phyloP scores from a whole-genome alignment of 192 early-diverging fungal species.

The Coemansia sp. region DNA sequence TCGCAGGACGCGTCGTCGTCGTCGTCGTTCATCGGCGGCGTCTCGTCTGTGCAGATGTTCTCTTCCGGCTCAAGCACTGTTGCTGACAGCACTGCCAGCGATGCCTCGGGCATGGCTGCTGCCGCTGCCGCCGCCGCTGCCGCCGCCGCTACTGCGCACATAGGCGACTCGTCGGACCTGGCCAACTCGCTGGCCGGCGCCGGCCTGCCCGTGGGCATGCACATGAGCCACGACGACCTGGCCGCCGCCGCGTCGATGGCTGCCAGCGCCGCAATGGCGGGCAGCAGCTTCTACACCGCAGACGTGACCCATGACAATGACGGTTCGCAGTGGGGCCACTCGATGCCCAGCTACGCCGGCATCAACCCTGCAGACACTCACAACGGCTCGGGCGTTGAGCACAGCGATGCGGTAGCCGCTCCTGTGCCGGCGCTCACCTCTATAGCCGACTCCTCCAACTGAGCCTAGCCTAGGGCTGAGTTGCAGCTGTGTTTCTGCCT shows the following conservation, averaged over 20 bases:
- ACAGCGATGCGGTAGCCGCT: neutral
- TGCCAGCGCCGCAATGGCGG: slow-evolving; percentile 7
- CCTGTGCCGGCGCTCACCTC: neutral
- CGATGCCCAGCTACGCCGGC: neutral
- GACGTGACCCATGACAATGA: neutral
- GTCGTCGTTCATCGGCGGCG: neutral
- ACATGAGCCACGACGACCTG: slow-evolving; percentile 10
- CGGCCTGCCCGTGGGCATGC: slow-evolving; percentile 2
- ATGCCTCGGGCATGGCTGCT: neutral
- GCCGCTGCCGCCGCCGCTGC: neutral
- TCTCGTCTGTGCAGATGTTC: slow-evolving; percentile 16
- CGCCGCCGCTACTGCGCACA: slow-evolving; percentile 7
- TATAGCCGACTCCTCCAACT: neutral
- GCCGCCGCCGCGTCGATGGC: slow-evolving; percentile 13
- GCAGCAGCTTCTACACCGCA: slow-evolving; percentile 2
- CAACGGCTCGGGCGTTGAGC: neutral
- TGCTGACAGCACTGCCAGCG: slow-evolving; percentile 9
- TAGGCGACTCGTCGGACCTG: slow-evolving; percentile 9
- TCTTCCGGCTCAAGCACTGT: slow-evolving; percentile 6
- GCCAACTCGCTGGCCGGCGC: slow-evolving; percentile 29
- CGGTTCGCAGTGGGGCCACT: neutral
- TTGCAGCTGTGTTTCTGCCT: neutral
- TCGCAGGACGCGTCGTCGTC: neutral
- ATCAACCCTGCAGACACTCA: slow-evolving; percentile 6
- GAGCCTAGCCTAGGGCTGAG: neutral